Base-by-base conservation (phyloP, 192 early-diverging fungal genomes). In the Kappamyces sp. region DNA sequence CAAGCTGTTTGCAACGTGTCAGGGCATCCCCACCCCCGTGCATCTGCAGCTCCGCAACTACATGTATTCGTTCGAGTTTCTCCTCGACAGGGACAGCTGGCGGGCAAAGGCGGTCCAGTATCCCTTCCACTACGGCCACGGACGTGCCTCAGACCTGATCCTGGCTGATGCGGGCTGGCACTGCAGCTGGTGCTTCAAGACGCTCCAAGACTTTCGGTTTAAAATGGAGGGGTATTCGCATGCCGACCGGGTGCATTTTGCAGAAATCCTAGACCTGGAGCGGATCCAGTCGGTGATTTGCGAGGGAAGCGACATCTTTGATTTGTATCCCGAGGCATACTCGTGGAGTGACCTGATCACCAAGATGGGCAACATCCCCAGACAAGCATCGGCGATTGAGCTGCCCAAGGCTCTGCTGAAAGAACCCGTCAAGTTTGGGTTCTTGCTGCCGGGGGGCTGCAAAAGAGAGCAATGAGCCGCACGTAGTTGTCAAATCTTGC, bases 151-250 rank as follows among this genome's bases (percentile, higher is more conserved):
- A 0, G 60, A 67, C 43, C 5, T 49, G 10, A 63, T 84, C 9
- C 63, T 86, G 13, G 64, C 72, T 13, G 79, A 80, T 60, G 73
- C 84, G 61, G 84, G 84, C 2, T 86, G 82, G 82, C 85, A 86
- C 62, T 86, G 82, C 57, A 72, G 70, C 2, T 84, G 77, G 62
- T 86, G 85, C 58, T 86, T 86, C 53, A 65, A 72, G 33, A 42
- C 35, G 0, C 57, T 86, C 10, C 40, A 65, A 4, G 82, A 86
- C 35, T 83, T 81, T 55, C 64, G 66, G 39, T 84, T 83, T 74
- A 86, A 86, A 58, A 81, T 82, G 80, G 52, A 64, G 34, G 76
- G 72, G 1, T 86, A 84, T 58, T 78, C 78, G 8, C 82, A 84
- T 65, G 52, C 80, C 3, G 82, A 83, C 36, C 69, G 82, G 3